Conservation (phyloP, 2,329 filamentous ascomycete genomes). For the Penicillium corylophilum region DNA sequence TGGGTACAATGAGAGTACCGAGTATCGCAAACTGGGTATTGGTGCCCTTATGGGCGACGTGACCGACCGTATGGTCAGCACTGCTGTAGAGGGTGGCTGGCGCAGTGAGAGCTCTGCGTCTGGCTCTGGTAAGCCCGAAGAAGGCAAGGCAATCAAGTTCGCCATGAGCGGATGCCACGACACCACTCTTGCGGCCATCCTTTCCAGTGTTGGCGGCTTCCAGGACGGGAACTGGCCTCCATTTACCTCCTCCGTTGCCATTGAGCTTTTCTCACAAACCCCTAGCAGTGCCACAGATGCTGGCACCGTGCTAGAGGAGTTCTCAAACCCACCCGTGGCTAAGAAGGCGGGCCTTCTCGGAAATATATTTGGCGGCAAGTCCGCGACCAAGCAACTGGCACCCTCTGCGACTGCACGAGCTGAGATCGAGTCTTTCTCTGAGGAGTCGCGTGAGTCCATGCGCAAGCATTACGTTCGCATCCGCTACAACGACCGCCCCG, state of each 20-base stretch:
- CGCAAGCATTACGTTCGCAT: conserved; percentile 80
- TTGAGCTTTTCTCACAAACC: conserved; percentile 77
- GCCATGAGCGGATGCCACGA: conserved; percentile 87
- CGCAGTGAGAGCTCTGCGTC: conserved; percentile 53
- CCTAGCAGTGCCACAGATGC: conserved; percentile 18
- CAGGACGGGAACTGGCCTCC: conserved; percentile 77
- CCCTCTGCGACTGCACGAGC: conserved; percentile 36
- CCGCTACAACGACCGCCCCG: conserved; percentile 82
- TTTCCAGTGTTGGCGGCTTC: conserved; percentile 78
- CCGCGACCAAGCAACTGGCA: conserved; percentile 11
- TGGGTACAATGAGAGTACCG: conserved; percentile 77
- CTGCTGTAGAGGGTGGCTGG: conserved; percentile 59
- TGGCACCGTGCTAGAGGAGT: conserved; percentile 25
- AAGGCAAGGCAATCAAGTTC: conserved; percentile 60
- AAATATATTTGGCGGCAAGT: conserved; percentile 25
- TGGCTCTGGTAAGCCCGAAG: conserved; percentile 43
- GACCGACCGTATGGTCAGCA: conserved; percentile 68
- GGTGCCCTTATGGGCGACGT: conserved; percentile 82
- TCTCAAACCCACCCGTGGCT: conserved; percentile 23
- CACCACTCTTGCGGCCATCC: conserved; percentile 79
- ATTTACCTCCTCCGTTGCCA: conserved; percentile 85
- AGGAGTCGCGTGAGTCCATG: conserved; percentile 27
- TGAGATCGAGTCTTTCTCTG: conserved; percentile 29
- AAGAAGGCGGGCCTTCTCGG: conserved; percentile 34
- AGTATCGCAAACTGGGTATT: conserved; percentile 88